phyloP scores from a whole-genome alignment of 768 basidiomycete species.

The Podaxis mareebaensis region DNA sequence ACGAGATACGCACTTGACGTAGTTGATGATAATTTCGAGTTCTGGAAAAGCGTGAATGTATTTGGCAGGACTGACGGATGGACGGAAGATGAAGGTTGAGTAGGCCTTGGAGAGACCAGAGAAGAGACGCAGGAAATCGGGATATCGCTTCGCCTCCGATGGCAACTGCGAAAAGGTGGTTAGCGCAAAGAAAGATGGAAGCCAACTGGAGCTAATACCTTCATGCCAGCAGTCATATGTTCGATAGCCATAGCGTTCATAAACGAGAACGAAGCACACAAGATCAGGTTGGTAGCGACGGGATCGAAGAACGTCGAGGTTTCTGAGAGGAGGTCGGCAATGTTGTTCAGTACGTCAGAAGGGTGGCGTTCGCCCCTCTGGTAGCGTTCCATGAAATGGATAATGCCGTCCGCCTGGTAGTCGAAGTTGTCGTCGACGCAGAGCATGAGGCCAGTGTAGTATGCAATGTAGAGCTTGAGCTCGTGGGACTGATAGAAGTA shows the following conservation, averaged over 20 bases:
- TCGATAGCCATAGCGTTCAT: constrained; percentile 17
- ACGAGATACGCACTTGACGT: constrained; percentile 7
- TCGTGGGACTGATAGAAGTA: constrained; percentile 15
- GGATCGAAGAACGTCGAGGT: constrained; percentile 12
- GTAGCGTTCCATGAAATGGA: constrained; percentile 15
- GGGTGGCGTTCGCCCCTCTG: constrained; percentile 14
- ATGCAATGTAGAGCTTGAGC: constrained; percentile 17
- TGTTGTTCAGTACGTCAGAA: constrained; percentile 13
- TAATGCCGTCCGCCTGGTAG: constrained; percentile 12
- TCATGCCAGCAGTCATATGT: constrained; percentile 9
- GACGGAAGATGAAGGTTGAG: constrained; percentile 16
- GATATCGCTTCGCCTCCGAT: constrained; percentile 13
- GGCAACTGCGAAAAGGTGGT: constrained; percentile 10
- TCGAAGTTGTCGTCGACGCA: constrained; percentile 16
- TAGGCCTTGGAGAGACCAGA: constrained; percentile 19
- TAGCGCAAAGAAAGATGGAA: not conserved
- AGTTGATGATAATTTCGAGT: constrained; percentile 15
- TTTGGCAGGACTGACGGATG: constrained; percentile 10
- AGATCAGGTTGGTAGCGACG: constrained; percentile 13
- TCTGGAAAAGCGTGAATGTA: constrained; percentile 18
- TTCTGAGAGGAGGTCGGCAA: constrained; percentile 13
- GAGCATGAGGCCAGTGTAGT: constrained; percentile 14
- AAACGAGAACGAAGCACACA: constrained; percentile 16
- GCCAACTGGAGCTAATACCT: not conserved
- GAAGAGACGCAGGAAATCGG: constrained; percentile 15